phyloP scores from a whole-genome alignment of 1,139 yeast species.

The Pichiaceae sp. region DNA sequence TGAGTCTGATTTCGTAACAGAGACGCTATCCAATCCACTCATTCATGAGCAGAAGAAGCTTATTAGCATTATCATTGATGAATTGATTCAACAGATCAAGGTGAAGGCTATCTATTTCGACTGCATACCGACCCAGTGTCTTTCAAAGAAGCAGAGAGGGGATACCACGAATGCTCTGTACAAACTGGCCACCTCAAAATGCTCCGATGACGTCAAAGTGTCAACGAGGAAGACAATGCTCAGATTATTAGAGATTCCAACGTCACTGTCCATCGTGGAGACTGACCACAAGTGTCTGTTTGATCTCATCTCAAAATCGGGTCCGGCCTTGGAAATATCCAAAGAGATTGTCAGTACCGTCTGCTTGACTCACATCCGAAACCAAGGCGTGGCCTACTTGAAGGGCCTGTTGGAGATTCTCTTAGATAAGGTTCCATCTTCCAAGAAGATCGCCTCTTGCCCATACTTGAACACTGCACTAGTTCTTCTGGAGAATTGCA shows the following conservation, averaged over 20 bases:
- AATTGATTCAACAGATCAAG: slow-evolving; percentile 8
- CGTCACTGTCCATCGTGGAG: slow-evolving; percentile 45
- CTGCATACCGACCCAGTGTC: slow-evolving; percentile 43
- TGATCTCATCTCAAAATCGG: slow-evolving; percentile 13
- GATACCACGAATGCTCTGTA: slow-evolving; percentile 30
- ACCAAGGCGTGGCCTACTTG: neutral
- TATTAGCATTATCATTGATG: slow-evolving; percentile 24
- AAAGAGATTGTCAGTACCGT: slow-evolving; percentile 1
- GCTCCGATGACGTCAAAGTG: neutral
- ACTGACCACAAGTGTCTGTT: slow-evolving; percentile 26
- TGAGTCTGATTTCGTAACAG: slow-evolving; percentile 5
- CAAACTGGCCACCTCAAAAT: slow-evolving; percentile 9
- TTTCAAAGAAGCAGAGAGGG: slow-evolving; percentile 33
- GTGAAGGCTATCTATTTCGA: slow-evolving; percentile 10
- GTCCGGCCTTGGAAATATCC: neutral
- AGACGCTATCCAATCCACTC: slow-evolving; percentile 19
- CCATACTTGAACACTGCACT: neutral
- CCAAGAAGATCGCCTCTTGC: neutral
- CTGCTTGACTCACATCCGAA: neutral
- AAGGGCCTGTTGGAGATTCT: neutral
- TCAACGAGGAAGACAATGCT: slow-evolving; percentile 16
- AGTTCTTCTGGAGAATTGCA: neutral
- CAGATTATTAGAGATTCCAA: slow-evolving; percentile 38
- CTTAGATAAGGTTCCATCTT: neutral
- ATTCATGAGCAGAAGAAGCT: slow-evolving; percentile 39